phyloP scores from a whole-genome alignment of 208 protist species.

The Phytomonas sp. region DNA sequence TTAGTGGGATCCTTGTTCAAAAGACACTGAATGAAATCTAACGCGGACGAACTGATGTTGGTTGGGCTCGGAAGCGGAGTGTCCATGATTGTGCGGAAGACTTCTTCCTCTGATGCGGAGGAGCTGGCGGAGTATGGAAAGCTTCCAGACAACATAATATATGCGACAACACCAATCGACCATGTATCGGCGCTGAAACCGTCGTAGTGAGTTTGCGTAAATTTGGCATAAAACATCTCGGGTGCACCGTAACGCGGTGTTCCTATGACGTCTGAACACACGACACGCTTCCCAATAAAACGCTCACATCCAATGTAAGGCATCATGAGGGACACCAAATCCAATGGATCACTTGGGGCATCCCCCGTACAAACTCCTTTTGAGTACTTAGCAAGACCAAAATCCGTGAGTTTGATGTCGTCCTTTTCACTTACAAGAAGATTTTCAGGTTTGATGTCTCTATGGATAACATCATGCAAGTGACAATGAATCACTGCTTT shows the following conservation, averaged over 20 bases:
- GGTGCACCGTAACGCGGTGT: slow-evolving; percentile 87
- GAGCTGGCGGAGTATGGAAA: slow-evolving; percentile 93
- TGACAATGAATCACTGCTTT: slow-evolving; percentile 88
- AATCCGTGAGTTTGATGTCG: slow-evolving; percentile 89
- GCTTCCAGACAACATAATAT: slow-evolving; percentile 94
- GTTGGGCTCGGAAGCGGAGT: slow-evolving; percentile 68
- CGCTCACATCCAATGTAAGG: slow-evolving; percentile 70
- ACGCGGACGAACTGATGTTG: slow-evolving; percentile 50
- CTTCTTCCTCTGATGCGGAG: slow-evolving; percentile 78
- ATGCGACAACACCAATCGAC: slow-evolving; percentile 95
- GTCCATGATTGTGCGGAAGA: slow-evolving; percentile 89
- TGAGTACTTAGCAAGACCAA: slow-evolving; percentile 80
- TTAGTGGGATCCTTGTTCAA: slow-evolving; percentile 88
- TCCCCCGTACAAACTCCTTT: slow-evolving; percentile 67
- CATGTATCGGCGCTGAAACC: slow-evolving; percentile 94
- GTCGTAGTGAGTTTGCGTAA: slow-evolving; percentile 90
- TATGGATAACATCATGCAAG: slow-evolving; percentile 86
- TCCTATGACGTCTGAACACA: slow-evolving; percentile 86
- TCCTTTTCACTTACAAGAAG: slow-evolving; percentile 81
- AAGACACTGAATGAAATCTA: slow-evolving; percentile 74
- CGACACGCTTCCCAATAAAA: slow-evolving; percentile 69
- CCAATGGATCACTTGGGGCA: slow-evolving; percentile 47
- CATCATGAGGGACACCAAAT: slow-evolving; percentile 64
- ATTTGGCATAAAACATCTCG: slow-evolving; percentile 90
- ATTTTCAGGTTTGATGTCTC: slow-evolving; percentile 91